Base-by-base conservation (phyloP, 2,329 filamentous ascomycete species). In the Aureobasidium sp. region DNA sequence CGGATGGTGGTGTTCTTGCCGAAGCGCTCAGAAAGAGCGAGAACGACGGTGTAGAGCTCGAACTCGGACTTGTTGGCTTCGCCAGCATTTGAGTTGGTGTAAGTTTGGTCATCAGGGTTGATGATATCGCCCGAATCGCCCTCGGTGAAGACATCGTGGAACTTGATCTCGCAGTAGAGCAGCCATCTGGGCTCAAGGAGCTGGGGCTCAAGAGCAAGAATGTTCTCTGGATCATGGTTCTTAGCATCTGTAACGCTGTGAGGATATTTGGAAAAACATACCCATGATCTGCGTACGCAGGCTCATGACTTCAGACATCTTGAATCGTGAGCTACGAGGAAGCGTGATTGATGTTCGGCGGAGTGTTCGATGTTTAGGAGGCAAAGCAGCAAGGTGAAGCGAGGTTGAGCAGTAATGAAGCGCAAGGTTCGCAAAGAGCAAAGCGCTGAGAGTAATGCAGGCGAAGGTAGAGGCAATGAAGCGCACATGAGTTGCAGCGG, bases 211-310 rank as follows among this genome's bases (percentile, higher is more conserved):
- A 52, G 19, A 19, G 19, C 33, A 2, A 24, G 29, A n/a, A 40
- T 29, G 15, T 54, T 40, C 17, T 54, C 37, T 54, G 7, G 6
- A 17, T 52, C 1, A 12, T 24, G 8, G n/a, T 6, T 37, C n/a
- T 52, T 27, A 39, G 49, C 5, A 7, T 48, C 4, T 24, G 17
- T 9, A 3, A 29, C 3, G 14, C 7, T 17, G 19, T 37, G 3
- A 12, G 12, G 1, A 31, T n/a, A 1, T 12, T 9, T 8, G 14
- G 17, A 27, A 24, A 8, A 24, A 42, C 24, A 14, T 45, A 59
- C 56, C 56, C 40, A 49, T 49, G 15, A 59, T 49, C 45, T 59
- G 56, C 33, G 33, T 44, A 29, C 56, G 56, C 9, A 59, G 33
- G n/a, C 19, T 44, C 22, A 27, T 19, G 33, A 49, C 24, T 27